These are phyloP conservation scores for Prunus padus DNA, from an alignment of 306 rosid genomes.

Conservation along the genomic window DNA sequence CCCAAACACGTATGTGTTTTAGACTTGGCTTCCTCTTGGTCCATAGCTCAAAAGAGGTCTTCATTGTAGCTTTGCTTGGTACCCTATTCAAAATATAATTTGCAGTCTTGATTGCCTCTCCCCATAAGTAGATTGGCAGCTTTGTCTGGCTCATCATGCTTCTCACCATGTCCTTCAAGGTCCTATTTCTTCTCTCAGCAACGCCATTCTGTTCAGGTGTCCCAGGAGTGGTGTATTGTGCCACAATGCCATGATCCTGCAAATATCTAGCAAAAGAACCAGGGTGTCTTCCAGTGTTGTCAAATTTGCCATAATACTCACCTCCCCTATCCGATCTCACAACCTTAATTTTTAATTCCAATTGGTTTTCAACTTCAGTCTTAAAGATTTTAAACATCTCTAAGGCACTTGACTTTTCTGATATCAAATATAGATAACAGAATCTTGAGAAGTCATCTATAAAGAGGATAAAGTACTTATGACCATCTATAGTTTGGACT, in stretches of 20 bases:
- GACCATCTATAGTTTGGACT: not conserved
- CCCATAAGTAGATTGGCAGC: not conserved
- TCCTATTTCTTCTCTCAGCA: too few relatives aligned
- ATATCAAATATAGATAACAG: too few relatives aligned
- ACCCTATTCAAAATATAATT: not conserved
- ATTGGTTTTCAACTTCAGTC: not conserved
- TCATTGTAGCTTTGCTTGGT: fast-evolving
- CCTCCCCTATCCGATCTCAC: not conserved
- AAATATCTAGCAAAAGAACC: too few relatives aligned
- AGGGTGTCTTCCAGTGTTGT: too few relatives aligned
- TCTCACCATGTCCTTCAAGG: not conserved
- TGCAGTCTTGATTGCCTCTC: not conserved
- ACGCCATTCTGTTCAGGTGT: not conserved
- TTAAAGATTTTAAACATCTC: too few relatives aligned
- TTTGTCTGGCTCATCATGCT: not conserved
- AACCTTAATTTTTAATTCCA: not conserved
- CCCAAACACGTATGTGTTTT: not conserved
- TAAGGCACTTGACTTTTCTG: not conserved
- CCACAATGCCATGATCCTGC: too few relatives aligned
- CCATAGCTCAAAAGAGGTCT: not conserved
- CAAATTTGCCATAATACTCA: not conserved
- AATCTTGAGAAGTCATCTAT: too few relatives aligned
- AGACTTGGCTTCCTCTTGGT: fast-evolving
- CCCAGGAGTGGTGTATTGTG: not conserved
- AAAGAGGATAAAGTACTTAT: too few relatives aligned